Percentiles rank a stretch among this genome's conserved stretches.
Evolutionary conservation across 306 rosid species (phyloP).

Genomic region (Pyrus bretschneideri): DNA sequence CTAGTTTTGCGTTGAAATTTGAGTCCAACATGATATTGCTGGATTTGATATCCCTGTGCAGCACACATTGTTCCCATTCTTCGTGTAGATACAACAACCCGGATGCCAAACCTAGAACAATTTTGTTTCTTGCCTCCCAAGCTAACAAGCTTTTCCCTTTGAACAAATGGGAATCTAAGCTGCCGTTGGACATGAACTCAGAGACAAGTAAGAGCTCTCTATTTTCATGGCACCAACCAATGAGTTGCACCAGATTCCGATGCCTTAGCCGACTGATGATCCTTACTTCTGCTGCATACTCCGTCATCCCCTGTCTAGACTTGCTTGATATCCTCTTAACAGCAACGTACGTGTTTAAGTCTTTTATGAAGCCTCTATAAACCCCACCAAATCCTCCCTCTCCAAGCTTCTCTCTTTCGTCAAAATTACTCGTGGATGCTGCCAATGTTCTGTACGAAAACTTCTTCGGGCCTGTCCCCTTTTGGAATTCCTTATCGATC

Average conservation of each 20-base stretch:
- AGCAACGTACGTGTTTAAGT: not conserved
- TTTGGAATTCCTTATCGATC: conserved; percentile 21
- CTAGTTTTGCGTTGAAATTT: conserved; percentile 15
- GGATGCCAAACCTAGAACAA: not conserved
- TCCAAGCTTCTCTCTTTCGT: not conserved
- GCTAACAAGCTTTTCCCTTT: not conserved
- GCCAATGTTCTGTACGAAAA: not conserved
- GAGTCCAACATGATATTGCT: not conserved
- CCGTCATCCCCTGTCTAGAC: not conserved
- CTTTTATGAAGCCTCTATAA: conserved; percentile 3
- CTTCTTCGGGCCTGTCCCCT: conserved; percentile 27
- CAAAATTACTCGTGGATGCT: not conserved
- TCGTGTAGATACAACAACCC: not conserved
- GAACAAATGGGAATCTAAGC: not conserved
- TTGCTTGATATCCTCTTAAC: not conserved
- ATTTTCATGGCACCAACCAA: not conserved
- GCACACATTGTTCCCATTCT: not conserved
- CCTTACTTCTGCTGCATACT: not conserved
- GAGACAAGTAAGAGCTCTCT: not conserved
- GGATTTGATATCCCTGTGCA: not conserved
- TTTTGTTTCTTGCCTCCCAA: not conserved
- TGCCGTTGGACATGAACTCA: not conserved
- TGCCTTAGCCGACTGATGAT: not conserved
- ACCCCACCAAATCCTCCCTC: conserved; percentile 5
- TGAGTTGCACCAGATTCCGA: not conserved